These are phyloP conservation scores for Serendipita sp. DNA, from an alignment of 768 basidiomycete genomes.

Conservation along the genomic window DNA sequence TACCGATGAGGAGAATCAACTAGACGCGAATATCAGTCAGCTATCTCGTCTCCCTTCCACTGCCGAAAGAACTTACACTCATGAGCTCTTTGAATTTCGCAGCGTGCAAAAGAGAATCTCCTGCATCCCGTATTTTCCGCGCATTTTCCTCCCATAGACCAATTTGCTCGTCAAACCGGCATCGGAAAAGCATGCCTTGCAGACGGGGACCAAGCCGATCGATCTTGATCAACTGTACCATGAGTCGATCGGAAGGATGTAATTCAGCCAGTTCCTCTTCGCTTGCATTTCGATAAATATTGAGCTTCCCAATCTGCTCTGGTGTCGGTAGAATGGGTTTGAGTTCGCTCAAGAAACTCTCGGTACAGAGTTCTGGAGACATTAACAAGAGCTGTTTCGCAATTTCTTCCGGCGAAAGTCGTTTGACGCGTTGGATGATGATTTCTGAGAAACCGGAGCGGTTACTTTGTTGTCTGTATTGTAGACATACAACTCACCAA, in stretches of 20 bases:
- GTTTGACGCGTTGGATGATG: constrained; percentile 74
- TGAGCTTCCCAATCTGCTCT: constrained; percentile 80
- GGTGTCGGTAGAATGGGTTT: constrained; percentile 80
- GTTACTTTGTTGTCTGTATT: neutral
- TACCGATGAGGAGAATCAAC: constrained; percentile 90
- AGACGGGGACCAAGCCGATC: constrained; percentile 75
- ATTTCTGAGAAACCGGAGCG: constrained; percentile 43
- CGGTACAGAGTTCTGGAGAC: constrained; percentile 72
- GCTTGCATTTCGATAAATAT: constrained; percentile 74
- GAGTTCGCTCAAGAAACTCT: constrained; percentile 78
- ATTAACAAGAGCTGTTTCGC: constrained; percentile 71
- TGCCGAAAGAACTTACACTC: constrained; percentile 33
- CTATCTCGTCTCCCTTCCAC: neutral
- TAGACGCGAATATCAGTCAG: constrained; percentile 14
- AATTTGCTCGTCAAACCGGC: constrained; percentile 76
- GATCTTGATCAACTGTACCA: constrained; percentile 94
- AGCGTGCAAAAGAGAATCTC: constrained; percentile 64
- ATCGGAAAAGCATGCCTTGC: constrained; percentile 89
- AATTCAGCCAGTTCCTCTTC: constrained; percentile 71
- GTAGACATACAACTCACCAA: constrained; percentile 42
- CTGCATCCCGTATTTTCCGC: constrained; percentile 65
- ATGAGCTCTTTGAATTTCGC: constrained; percentile 79
- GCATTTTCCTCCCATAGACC: constrained; percentile 74
- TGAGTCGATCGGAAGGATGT: constrained; percentile 89
- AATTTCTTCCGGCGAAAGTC: constrained; percentile 73